Evolutionary conservation across 1,284 basidiomycete species (phyloP), one percentile per base, ranked within the genome.

Genomic region (Ceratobasidium sp.): DNA sequence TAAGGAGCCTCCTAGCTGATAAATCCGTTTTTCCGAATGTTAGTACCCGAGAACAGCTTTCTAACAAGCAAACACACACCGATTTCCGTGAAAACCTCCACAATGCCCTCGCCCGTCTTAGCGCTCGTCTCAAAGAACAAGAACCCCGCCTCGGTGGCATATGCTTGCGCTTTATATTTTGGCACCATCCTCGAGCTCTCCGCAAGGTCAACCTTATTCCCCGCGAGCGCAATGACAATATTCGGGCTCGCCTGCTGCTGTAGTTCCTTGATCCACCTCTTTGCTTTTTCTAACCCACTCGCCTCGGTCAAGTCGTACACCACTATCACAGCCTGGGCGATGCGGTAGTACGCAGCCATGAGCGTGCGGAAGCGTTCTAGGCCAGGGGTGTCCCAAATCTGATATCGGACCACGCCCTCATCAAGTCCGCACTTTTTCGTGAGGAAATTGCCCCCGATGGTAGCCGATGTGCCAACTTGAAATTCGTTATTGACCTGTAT

Each of bases 221-320:
- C 96, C 14, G 94, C 94, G 60, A 98, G 90, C 11, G 96, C 96
- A 80, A 99, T 99, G 81, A 99, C 96, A 82, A 99, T 99, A 84
- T 98, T 99, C 48, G 97, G 97, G 83, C 98, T 99, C 48, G 98
- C 97, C 83, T 99, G 97, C 78, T 98, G 91, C 84, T 99, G 98
- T 31, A 99, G 89, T 85, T 99, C 97, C 86, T 99, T 99, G 78
- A 99, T 97, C 97, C 97, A 99, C 44, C 96, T 96, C 86, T 99
- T 99, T 76, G 97, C 97, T 84, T 99, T 99, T 84, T 99, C 98
- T 77, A 99, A 89, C 79, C 96, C 98, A 74, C 93, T 89, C 75
- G 92, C 91, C 82, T 96, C 96, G 72, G 95, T 97, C 74, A 99
- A 92, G 83, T 99, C 97, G 84, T 99, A 99, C 31, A 99, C 97